Evolutionary conservation across 176 grass and related monocot genomes (phyloP).

Genomic region (Eleusine indica): DNA sequence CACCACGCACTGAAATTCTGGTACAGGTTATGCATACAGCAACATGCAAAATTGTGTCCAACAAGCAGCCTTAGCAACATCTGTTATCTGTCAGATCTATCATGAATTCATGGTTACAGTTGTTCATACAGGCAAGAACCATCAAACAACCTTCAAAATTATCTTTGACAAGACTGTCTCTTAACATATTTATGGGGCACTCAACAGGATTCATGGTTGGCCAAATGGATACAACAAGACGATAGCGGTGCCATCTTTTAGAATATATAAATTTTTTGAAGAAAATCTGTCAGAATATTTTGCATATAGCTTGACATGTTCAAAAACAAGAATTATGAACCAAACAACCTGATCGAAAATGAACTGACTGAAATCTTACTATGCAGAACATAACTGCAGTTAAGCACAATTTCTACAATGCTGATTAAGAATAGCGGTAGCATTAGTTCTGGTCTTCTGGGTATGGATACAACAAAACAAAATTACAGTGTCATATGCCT

Average conservation of each 20-base stretch:
- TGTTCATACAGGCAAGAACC: constrained; percentile 33
- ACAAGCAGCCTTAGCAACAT: neutral
- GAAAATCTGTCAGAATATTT: neutral
- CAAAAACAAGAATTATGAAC: neutral
- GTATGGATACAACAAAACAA: neutral
- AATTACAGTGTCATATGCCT: neutral
- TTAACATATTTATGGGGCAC: neutral
- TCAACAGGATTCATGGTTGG: neutral
- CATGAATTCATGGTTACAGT: neutral
- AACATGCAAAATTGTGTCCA: neutral
- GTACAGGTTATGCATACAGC: neutral
- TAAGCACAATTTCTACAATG: neutral
- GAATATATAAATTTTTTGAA: neutral
- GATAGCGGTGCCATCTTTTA: neutral
- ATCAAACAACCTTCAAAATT: constrained; percentile 1
- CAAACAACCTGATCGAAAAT: neutral
- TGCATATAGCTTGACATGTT: neutral
- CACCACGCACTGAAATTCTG: neutral
- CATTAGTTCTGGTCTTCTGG: neutral
- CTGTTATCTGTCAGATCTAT: neutral
- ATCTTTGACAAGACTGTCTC: neutral
- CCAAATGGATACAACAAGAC: neutral
- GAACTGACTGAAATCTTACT: neutral
- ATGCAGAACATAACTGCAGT: neutral
- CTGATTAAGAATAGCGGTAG: neutral